Base-by-base conservation (phyloP, 257 asterid species). In the Cynanchum wilfordii region DNA sequence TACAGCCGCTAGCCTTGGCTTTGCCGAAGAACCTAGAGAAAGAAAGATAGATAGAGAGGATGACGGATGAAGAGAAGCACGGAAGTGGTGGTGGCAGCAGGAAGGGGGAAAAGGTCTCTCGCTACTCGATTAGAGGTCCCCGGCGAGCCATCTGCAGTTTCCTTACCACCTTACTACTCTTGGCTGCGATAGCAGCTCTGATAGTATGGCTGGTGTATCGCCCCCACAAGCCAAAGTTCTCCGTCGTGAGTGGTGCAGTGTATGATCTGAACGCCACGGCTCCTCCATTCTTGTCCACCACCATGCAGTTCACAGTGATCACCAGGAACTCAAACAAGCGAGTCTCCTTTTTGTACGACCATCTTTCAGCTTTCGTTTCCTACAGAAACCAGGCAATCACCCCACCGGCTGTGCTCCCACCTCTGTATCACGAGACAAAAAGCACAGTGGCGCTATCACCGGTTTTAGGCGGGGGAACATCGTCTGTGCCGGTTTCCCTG, bases 401-500 rank as follows among this genome's bases (percentile, higher is more conserved):
- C 16, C 77, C 87, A 12, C 78, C 87, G 10, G 73, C 51, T 40
- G 9, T 60, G 64, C 87, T 85, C 79, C 95, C 96, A 16, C 88
- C 92, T 19, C 38, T 90, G 64, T 63, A 44, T 19, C 96, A 85
- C 68, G 84, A 80, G 73, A 63, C 77, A 0, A 85, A 81, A 80
- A 85, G 85, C 85, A 86, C 95, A 67, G 88, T 86, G 86, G 87
- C 86, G 2, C 73, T 90, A 47, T 84, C 96, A 0, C 89, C 95
- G 15, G 77, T 90, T 27, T 72, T 90, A 0, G 65, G 65, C 3
- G 92, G 90, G 11, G 90, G 95, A 0, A 72, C 54, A 0, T 38
- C 54, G 0, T 30, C 79, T 10, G 84, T 90, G 75, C 86, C 89
- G 10, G 88, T 84, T 72, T 70, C 86, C 55, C 83, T 79, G 4